A percentile compares a stretch with the other conserved stretches of the same genome.
Conservation (phyloP, 805 yeast genomes). For the Saccharomycopsis malanga region DNA sequence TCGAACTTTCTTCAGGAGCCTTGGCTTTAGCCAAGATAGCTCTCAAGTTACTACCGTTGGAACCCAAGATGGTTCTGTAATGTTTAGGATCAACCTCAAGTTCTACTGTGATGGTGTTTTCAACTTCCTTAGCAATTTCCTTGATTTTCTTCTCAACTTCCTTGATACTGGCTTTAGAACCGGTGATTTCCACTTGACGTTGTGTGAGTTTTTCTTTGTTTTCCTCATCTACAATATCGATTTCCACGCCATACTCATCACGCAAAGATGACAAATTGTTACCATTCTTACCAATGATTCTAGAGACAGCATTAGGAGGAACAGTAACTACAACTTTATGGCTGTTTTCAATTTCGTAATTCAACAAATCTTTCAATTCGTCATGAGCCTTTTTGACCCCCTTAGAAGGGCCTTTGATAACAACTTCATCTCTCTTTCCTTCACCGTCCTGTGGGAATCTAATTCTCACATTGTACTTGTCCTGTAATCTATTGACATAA, state of each 20-base stretch:
- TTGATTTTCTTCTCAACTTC: constrained; percentile 61
- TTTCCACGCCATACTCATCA: constrained; percentile 50
- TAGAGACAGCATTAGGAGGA: constrained; percentile 68
- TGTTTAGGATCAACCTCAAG: constrained; percentile 66
- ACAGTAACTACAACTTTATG: constrained; percentile 55
- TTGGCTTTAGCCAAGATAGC: constrained; percentile 77
- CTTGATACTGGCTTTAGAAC: constrained; percentile 68
- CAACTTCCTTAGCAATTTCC: constrained; percentile 55
- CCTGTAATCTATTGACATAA: constrained; percentile 77
- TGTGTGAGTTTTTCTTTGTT: constrained; percentile 41
- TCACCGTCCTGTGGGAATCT: constrained; percentile 58
- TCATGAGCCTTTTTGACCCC: constrained; percentile 79
- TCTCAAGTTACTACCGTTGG: constrained; percentile 64
- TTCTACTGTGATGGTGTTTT: constrained; percentile 50
- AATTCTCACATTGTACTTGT: constrained; percentile 76
- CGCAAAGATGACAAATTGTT: constrained; percentile 75
- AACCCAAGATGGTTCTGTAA: constrained; percentile 72
- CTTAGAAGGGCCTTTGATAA: constrained; percentile 81
- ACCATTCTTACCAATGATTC: constrained; percentile 87
- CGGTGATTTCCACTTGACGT: constrained; percentile 59
- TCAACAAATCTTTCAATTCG: constrained; percentile 74
- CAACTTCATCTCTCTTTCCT: constrained; percentile 50
- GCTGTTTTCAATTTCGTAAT: constrained; percentile 84
- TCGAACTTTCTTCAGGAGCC: constrained; percentile 45
- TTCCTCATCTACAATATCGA: constrained; percentile 37